Conservation (phyloP, 345 rosid genomes). For the Murraya paniculata region DNA sequence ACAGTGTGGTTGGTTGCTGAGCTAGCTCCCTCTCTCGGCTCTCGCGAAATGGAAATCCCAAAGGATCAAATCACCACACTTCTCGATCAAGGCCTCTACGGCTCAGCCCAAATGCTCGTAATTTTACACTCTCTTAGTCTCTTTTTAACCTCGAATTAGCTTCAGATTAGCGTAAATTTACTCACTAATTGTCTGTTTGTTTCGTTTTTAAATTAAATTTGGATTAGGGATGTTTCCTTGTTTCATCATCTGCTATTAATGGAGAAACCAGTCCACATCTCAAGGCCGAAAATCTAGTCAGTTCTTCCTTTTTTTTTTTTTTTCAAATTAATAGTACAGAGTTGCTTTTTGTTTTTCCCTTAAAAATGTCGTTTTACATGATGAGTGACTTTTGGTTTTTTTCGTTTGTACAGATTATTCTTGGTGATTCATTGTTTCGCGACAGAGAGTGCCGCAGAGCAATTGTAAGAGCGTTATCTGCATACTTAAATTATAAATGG, state of each 20-base stretch:
- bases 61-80: conserved; percentile 75
- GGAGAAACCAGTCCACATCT: conserved; percentile 76
- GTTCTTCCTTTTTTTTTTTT: background rate
- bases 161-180: background rate
- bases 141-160: conserved; percentile 10
- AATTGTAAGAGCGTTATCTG: conserved; percentile 48
- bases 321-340: too few relatives aligned
- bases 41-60: conserved; percentile 66
- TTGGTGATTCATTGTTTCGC: conserved; percentile 83
- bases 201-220: background rate
- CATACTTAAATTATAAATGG: background rate
- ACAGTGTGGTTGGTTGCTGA: too few relatives aligned
- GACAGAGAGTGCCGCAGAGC: conserved; percentile 84
- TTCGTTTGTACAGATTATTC: conserved; percentile 59
- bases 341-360: background rate
- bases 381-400: background rate
- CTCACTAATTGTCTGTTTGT: background rate
- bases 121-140: background rate
- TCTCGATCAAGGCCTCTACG: conserved; percentile 71
- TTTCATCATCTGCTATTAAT: conserved; percentile 68
- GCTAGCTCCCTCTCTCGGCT: too few relatives aligned
- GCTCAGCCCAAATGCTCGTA: conserved; percentile 89
- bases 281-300: conserved; percentile 87
- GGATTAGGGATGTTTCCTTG: conserved; percentile 76
- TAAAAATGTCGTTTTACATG: background rate